A percentile compares a stretch with the other conserved stretches of the same genome.
Evolutionary conservation across 495 filamentous ascomycete species (phyloP).

Genomic region (Podospora anserina): DNA sequence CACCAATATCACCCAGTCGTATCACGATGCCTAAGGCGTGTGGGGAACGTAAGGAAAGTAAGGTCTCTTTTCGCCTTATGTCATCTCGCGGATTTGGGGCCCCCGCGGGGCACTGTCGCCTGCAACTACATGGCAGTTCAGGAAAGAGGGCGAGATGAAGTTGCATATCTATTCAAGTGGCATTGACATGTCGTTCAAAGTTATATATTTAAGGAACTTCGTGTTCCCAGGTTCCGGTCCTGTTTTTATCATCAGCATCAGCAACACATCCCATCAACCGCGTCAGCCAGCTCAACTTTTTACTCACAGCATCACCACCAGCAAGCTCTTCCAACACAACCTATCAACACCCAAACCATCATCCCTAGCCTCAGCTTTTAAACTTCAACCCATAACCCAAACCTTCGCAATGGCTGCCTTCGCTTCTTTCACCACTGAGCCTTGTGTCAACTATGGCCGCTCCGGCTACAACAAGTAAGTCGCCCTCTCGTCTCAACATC

Average conservation of each 20-base stretch:
- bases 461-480: constrained; percentile 48
- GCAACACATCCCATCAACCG: constrained; percentile 22
- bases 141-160: constrained; percentile 8
- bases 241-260: constrained; percentile 35
- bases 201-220: constrained; percentile 40
- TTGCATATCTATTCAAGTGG: neutral
- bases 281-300: constrained; percentile 15
- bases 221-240: constrained; percentile 18
- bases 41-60: constrained; percentile 12
- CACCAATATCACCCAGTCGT: constrained; percentile 5
- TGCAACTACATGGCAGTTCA: constrained; percentile 13
- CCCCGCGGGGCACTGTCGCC: constrained; percentile 16
- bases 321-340: constrained; percentile 8
- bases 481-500: neutral
- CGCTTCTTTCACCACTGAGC: constrained; percentile 31
- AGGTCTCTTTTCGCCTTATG: constrained; percentile 17
- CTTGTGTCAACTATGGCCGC: constrained; percentile 57
- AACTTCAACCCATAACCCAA: constrained; percentile 5
- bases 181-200: neutral
- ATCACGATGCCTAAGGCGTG: constrained; percentile 12
- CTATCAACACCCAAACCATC: constrained; percentile 6
- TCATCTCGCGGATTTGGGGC: constrained; percentile 17
- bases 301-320: constrained; percentile 5
- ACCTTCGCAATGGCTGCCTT: constrained; percentile 42
- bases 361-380: constrained; percentile 17